phyloP scores from a whole-genome alignment of 495 filamentous ascomycete species.

The Talaromyces thailandensis region DNA sequence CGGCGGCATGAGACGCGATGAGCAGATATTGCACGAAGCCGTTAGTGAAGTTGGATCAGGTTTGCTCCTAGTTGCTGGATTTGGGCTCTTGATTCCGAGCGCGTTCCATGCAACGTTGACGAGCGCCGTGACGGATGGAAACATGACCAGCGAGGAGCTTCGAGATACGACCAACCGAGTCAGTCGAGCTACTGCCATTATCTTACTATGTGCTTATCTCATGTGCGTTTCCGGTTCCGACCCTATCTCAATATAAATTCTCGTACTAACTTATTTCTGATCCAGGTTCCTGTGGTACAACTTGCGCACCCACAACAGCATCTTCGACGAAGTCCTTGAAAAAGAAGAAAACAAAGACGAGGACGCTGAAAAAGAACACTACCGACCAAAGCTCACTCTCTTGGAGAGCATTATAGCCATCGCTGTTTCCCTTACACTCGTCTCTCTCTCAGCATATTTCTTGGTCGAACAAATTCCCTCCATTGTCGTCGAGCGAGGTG shows the following conservation, averaged over 20 bases:
- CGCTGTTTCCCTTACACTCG: constrained; percentile 56
- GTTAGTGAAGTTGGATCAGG: constrained; percentile 77
- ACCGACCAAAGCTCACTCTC: constrained; percentile 66
- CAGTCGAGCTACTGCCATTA: constrained; percentile 65
- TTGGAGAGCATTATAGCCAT: constrained; percentile 66
- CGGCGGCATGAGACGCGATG: constrained; percentile 57
- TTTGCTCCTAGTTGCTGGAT: constrained; percentile 69
- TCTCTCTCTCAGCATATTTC: constrained; percentile 72
- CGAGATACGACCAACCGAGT: constrained; percentile 48
- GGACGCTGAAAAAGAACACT: constrained; percentile 56
- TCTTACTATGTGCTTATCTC: constrained; percentile 70
- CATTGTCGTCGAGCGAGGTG: constrained; percentile 61
- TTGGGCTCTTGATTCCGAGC: constrained; percentile 75
- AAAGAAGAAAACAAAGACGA: constrained; percentile 62
- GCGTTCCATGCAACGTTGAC: constrained; percentile 61
- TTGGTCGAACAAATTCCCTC: constrained; percentile 71
- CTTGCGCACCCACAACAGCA: constrained; percentile 68
- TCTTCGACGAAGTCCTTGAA: constrained; percentile 65
- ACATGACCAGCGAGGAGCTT: constrained; percentile 29
- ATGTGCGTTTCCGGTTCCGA: constrained; percentile 25
- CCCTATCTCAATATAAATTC: background rate
- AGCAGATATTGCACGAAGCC: constrained; percentile 63
- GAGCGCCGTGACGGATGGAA: constrained; percentile 15
- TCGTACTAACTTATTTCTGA: background rate
- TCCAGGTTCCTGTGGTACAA: constrained; percentile 72